Percentiles rank a stretch among this genome's conserved stretches.
Evolutionary conservation across 371 early-diverging fungal genomes (phyloP).

Genomic region (Actinomortierella wolfii): DNA sequence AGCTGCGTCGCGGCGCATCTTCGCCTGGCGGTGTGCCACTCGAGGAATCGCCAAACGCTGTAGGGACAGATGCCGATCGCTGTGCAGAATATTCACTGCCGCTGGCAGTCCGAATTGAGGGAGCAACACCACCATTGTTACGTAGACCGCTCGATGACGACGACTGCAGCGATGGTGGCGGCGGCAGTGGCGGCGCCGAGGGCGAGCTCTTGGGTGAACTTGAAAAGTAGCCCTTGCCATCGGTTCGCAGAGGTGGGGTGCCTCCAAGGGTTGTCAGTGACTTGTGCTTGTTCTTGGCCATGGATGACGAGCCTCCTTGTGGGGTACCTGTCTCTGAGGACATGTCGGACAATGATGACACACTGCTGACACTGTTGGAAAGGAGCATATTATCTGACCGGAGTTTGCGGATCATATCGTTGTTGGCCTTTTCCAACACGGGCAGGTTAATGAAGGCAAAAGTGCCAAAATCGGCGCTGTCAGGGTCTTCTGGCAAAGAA

Average conservation of each 20-base stretch:
- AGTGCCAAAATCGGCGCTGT: constrained; percentile 84
- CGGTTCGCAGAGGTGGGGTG: constrained; percentile 39
- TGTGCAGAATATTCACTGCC: constrained; percentile 29
- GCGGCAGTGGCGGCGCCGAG: constrained; percentile 7
- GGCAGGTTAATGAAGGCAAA: constrained; percentile 91
- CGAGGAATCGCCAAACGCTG: constrained; percentile 31
- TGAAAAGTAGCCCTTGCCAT: constrained; percentile 43
- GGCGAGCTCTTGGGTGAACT: constrained; percentile 42
- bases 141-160: no score
- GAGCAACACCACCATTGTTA: no score
- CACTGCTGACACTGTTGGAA: constrained; percentile 32
- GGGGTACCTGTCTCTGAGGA: constrained; percentile 37
- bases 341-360: constrained; percentile 35
- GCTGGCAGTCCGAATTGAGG: no score
- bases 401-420: constrained; percentile 75
- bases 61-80: constrained; percentile 43
- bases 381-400: constrained; percentile 47
- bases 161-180: no score
- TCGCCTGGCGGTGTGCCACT: neutral
- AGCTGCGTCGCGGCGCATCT: constrained; percentile 17
- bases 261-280: constrained; percentile 33
- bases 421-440: constrained; percentile 88
- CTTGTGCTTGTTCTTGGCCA: constrained; percentile 36
- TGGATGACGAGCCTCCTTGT: constrained; percentile 2
- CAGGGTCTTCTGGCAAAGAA: neutral